Percentiles rank a stretch among this genome's conserved stretches.
phyloP scores from a whole-genome alignment of 2,329 filamentous ascomycete species.

The Fusarium graminum region DNA sequence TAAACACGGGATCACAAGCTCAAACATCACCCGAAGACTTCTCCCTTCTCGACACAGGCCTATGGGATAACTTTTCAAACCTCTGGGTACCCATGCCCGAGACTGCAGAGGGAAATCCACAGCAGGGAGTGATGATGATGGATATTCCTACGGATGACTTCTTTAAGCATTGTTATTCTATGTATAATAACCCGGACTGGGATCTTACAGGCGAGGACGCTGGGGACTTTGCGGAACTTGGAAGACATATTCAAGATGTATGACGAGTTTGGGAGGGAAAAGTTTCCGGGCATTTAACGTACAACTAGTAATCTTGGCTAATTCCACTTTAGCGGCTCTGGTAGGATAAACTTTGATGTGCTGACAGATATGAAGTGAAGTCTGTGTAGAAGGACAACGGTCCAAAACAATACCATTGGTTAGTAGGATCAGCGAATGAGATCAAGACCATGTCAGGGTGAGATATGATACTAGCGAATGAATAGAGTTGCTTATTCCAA shows the following conservation, averaged over 20 bases:
- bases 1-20: slow-evolving; percentile 10
- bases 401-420: no score
- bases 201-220: slow-evolving; percentile 48
- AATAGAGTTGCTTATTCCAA: no score
- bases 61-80: slow-evolving; percentile 48
- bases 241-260: slow-evolving; percentile 47
- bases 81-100: slow-evolving; percentile 45
- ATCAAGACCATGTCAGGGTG: neutral
- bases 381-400: neutral
- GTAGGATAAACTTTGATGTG: neutral
- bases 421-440: neutral
- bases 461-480: neutral
- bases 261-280: slow-evolving; percentile 27
- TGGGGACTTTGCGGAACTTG: slow-evolving; percentile 48
- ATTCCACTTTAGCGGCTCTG: neutral
- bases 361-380: neutral
- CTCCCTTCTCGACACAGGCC: slow-evolving; percentile 44
- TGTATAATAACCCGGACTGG: slow-evolving; percentile 49
- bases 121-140: slow-evolving; percentile 45
- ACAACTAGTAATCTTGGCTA: slow-evolving; percentile 1
- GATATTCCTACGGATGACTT: slow-evolving; percentile 46
- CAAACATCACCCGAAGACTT: slow-evolving; percentile 42
- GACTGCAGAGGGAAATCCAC: slow-evolving; percentile 25
- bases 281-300: slow-evolving; percentile 26
- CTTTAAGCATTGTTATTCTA: slow-evolving; percentile 49